Base-by-base conservation (phyloP, 2,329 filamentous ascomycete species). In the Hymenoscyphus albidus region DNA sequence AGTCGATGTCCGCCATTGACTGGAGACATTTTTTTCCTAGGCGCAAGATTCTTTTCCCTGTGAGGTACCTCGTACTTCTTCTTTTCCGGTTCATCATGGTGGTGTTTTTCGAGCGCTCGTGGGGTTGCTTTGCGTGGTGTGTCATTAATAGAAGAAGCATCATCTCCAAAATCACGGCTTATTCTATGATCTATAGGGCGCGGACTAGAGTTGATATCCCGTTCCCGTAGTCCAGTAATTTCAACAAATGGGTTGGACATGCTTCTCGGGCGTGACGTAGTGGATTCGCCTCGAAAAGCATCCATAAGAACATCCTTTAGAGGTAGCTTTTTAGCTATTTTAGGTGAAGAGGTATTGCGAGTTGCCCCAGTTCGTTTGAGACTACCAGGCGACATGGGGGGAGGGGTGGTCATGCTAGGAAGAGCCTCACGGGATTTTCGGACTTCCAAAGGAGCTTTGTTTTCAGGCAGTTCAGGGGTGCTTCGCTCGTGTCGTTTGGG, bases 281-380 rank as follows among this genome's bases (percentile, higher is more conserved):
- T 80, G 1, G 86, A 88, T 72, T 88, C 85, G 38, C 86, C 86
- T 48, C 82, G 81, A 70, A 89, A 88, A 3, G 85, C 86, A 66
- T 86, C 85, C 62, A 83, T 84, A 9, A 89, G 75, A 57, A 82
- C 81, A 51, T 87, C 86, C 27, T 86, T 80, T 62, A 88, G 79
- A 0, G 82, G 82, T 42, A 79, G 80, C 71, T 83, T 86, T 13
- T 72, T 71, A 1, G 71, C 75, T 0, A 78, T 67, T 71, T 83
- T 87, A 0, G 84, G 81, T 5, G 83, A 81, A 1, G 82, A 77
- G 1, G 69, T 54, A 64, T 78, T 79, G 68, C 84, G 81, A 38
- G 82, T 86, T 27, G 86, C 85, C 55, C 80, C 79, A 58, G 82
- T 85, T 70, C 86, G 80, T 74, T 80, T 85, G 32, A 88, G 74